Percentiles rank a stretch among this genome's conserved stretches.
These are phyloP conservation scores for Cordyceps tenuipes DNA, from an alignment of 2,329 filamentous ascomycete genomes.

Conservation along the genomic window DNA sequence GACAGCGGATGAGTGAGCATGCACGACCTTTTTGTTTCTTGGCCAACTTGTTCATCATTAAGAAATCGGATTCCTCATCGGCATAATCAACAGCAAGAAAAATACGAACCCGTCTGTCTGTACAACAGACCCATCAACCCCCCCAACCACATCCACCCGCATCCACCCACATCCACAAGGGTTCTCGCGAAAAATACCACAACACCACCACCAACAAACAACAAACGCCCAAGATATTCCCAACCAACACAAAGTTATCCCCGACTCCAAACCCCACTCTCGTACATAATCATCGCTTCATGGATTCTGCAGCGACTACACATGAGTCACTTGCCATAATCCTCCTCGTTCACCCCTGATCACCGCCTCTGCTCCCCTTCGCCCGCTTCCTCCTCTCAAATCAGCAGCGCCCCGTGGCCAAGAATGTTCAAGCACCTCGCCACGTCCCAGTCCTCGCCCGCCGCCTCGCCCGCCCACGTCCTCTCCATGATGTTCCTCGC, in stretches of 20 bases:
- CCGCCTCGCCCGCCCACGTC: conserved; percentile 33
- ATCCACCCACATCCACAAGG: background rate
- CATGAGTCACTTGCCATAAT: no score
- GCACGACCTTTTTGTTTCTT: no score
- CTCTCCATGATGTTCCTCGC: conserved; percentile 37
- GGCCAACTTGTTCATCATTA: no score
- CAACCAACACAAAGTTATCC: no score
- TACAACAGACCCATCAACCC: background rate
- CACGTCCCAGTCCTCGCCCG: conserved; percentile 37
- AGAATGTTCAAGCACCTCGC: conserved; percentile 33
- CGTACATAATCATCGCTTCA: background rate
- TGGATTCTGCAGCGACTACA: no score
- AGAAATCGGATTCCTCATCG: background rate
- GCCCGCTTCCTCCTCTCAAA: conserved; percentile 17
- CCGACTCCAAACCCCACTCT: background rate
- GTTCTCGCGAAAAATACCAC: background rate
- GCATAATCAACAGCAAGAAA: background rate
- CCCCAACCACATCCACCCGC: background rate
- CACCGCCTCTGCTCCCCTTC: background rate
- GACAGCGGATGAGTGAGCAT: background rate
- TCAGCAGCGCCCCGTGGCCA: conserved; percentile 31
- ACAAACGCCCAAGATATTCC: no score
- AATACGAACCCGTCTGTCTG: background rate
- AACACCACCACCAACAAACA: background rate
- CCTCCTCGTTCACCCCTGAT: background rate